A percentile compares a stretch with the other conserved stretches of the same genome.
Evolutionary conservation across 2,329 filamentous ascomycete genomes (phyloP).

Genomic region (Stenocarpella maydis): DNA sequence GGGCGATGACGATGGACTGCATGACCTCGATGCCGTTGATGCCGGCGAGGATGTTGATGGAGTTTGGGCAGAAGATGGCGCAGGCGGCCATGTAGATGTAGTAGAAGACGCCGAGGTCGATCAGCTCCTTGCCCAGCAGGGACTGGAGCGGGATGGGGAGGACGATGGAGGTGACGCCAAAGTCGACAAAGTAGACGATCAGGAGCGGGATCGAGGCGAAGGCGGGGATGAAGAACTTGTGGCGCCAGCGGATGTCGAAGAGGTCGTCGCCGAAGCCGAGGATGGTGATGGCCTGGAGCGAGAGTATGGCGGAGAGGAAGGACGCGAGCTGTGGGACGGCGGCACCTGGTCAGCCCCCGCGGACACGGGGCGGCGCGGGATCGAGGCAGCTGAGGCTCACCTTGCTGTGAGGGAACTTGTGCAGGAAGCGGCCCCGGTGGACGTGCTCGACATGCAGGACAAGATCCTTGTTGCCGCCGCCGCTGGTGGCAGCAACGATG

Average conservation of each 20-base stretch:
- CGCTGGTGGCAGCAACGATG: conserved; percentile 92
- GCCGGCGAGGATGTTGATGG: conserved; percentile 99
- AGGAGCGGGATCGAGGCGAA: conserved; percentile 93
- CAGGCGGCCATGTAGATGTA: conserved; percentile 97
- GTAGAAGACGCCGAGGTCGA: conserved; percentile 85
- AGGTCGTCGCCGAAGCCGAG: conserved; percentile 95
- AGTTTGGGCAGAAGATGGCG: conserved; percentile 97
- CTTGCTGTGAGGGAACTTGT: conserved; percentile 94
- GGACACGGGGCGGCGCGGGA: not conserved
- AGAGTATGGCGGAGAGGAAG: conserved; percentile 92
- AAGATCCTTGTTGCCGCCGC: conserved; percentile 89
- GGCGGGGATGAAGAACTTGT: conserved; percentile 98
- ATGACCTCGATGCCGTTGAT: conserved; percentile 98
- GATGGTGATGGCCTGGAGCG: conserved; percentile 88
- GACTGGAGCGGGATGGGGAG: conserved; percentile 85
- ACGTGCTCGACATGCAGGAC: conserved; percentile 77
- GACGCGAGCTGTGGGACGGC: conserved; percentile 75
- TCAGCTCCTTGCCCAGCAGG: conserved; percentile 78
- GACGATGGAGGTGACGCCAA: conserved; percentile 94
- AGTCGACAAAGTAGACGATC: conserved; percentile 98
- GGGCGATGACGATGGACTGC: conserved; percentile 90
- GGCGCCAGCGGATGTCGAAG: conserved; percentile 97
- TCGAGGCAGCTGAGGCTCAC: conserved; percentile 60
- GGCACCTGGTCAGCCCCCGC: not conserved
- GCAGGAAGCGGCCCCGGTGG: conserved; percentile 84